Base-by-base conservation (phyloP, 129 eudicot genomes). In the Oenanthe sinensis region DNA sequence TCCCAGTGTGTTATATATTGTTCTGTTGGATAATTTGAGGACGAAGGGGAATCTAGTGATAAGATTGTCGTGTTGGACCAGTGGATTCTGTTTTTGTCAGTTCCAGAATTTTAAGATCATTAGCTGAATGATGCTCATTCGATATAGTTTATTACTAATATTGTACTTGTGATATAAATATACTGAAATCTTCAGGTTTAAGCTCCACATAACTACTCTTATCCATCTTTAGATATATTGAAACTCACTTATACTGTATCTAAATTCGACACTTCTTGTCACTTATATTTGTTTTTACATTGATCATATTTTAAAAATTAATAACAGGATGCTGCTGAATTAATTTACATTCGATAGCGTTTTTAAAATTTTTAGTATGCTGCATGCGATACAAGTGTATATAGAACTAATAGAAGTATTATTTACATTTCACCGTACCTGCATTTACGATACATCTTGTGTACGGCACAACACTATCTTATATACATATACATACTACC, bases 71-170 rank as follows among this genome's bases (percentile, higher is more conserved):
- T 58, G 67, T 58, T 58, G 68, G 33, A 60, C 68, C 68, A n/a
- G 68, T 9, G 28, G 68, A 24, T n/a, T 60, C 68, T 60, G 33
- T 60, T 60, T 58, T 60, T 60, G 68, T 60, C 68, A 60, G 68
- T 60, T 60, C 28, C 33, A 60, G 1, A 60, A 9, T 24, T 9
- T 1, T 60, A 9, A 60, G 68, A 60, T 60, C 68, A 60, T 60
- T 13, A n/a, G 33, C 33, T n/a, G 13, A 60, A n/a, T 60, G 33
- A 60, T 58, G 30, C 30, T 58, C 9, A 8, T 2, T 20, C 24
- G 40, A 37, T 39, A 39, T 33, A 33, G 36, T 33, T 33, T 33
- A 1, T 52, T 15, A 20, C 54, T 49, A 22, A 20, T 22, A 58
- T 28, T 58, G n/a, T 8, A 22, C 30, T 58, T 54, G 1, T 20